phyloP scores from a whole-genome alignment of 345 rosid genomes.

The Pistacia integerrima region DNA sequence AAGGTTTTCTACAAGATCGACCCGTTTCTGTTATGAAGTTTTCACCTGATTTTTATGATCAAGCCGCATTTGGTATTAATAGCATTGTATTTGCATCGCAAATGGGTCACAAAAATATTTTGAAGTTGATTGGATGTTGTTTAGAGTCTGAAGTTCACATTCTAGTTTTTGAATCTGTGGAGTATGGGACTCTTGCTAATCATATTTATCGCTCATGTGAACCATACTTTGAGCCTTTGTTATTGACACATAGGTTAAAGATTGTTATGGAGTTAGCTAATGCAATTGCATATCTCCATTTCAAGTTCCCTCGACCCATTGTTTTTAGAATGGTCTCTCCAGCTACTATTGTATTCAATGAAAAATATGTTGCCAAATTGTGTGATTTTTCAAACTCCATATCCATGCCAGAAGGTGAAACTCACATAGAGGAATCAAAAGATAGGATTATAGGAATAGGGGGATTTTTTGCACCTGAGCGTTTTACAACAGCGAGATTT shows the following conservation, averaged over 20 bases:
- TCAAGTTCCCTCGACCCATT: constrained; percentile 25
- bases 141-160: constrained; percentile 5
- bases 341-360: background rate
- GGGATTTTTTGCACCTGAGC: constrained; percentile 20
- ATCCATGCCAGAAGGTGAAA: constrained; percentile 10
- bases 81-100: constrained; percentile 5
- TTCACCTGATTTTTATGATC: no score
- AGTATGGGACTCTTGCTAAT: background rate
- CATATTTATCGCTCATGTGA: background rate
- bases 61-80: background rate
- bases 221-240: background rate
- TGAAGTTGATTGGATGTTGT: constrained; percentile 12
- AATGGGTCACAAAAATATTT: constrained; percentile 13
- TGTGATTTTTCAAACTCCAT: background rate
- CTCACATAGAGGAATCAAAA: background rate
- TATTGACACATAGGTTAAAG: background rate
- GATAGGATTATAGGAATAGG: background rate
- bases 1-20: constrained; percentile 11
- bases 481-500: background rate
- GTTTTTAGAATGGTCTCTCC: background rate
- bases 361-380: constrained; percentile 16
- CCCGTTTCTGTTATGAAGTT: constrained; percentile 5
- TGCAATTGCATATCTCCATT: constrained; percentile 21
- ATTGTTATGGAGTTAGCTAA: constrained; percentile 17
- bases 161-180: constrained; percentile 11